These are phyloP conservation scores for Macrophomina phaseolina DNA, from an alignment of 2,329 filamentous ascomycete species.

Conservation along the genomic window DNA sequence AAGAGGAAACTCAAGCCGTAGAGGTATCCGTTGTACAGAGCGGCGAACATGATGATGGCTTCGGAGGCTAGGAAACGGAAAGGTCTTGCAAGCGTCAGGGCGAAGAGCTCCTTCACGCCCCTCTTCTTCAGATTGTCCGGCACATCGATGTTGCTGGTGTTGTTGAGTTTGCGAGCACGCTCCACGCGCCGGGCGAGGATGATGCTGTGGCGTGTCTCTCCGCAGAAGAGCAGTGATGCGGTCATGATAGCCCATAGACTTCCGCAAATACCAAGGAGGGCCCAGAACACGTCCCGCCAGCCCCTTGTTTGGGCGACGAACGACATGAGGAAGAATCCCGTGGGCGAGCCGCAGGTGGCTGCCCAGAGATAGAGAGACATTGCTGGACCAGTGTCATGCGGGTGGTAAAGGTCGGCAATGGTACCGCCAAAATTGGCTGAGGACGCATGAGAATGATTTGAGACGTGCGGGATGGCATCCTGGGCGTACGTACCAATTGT, in stretches of 20 bases:
- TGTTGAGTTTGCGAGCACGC: slow-evolving; percentile 34
- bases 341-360: slow-evolving; percentile 53
- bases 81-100: slow-evolving; percentile 52
- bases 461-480: too few species aligned
- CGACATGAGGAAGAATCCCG: slow-evolving; percentile 54
- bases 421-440: slow-evolving; percentile 49
- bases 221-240: slow-evolving; percentile 42
- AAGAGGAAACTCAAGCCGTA: slow-evolving; percentile 58
- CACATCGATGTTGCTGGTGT: slow-evolving; percentile 39
- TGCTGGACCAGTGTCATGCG: slow-evolving; percentile 49
- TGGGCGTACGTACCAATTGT: slow-evolving; percentile 35
- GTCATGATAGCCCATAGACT: slow-evolving; percentile 52
- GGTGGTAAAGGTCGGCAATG: slow-evolving; percentile 53
- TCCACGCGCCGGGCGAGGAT: slow-evolving; percentile 48
- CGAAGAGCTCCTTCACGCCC: slow-evolving; percentile 47
- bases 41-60: slow-evolving; percentile 55
- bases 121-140: slow-evolving; percentile 48
- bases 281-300: slow-evolving; percentile 54
- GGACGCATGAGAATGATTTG: not conserved
- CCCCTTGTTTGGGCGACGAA: slow-evolving; percentile 51
- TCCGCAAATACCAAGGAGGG: slow-evolving; percentile 53
- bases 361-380: slow-evolving; percentile 55
- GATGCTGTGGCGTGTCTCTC: slow-evolving; percentile 54
- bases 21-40: slow-evolving; percentile 56
- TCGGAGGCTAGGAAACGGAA: slow-evolving; percentile 55